Base-by-base conservation (phyloP, 495 filamentous ascomycete genomes). In the Podospora appendiculata region DNA sequence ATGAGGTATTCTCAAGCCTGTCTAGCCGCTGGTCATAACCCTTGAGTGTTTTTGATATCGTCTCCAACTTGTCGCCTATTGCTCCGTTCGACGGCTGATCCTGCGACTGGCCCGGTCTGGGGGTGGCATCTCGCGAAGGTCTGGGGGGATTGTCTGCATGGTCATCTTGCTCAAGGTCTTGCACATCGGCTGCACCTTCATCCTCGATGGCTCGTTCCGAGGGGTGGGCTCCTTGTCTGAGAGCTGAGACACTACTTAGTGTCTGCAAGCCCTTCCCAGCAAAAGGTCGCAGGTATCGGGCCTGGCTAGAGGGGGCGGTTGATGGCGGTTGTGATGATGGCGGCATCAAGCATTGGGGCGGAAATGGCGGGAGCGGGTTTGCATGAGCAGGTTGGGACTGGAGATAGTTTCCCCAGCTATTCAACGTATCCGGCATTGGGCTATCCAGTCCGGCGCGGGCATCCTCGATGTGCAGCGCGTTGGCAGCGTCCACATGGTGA, bases 1-100 rank as follows among this genome's bases (percentile, higher is more conserved):
- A 81, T 0, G 82, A 86, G 0, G 70, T 67, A 53, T 70, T 82
- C 63, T 88, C 84, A 6, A 86, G 69, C 45, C 63, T 61, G 45
- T 84, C 80, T 3, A 88, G 56, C 0, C 84, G 80, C 32, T 74
- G 71, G 42, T 74, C 73, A 43, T 85, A 70, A 14, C 70, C 67
- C 43, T 71, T 58, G 49, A 83, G 64, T 13, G 64, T 63, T 18
- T 69, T 63, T 14, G 73, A 59, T 5, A 74, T 43, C 33, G 68
- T 63, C 54, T 69, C 58, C 48, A 69, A 54, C 4, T 65, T 48
- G 41, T 64, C 57, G 49, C 56, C 48, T 62, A 54, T 54, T 2
- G 51, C 34, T 8, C 53, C 50, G 8, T 48, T 42, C 12, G 46
- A 38, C 9, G 47, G 40, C 7, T 42, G 32, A 11, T 38, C 53